phyloP scores from a whole-genome alignment of 371 early-diverging fungal genomes.

The Rhizopus arrhizus region DNA sequence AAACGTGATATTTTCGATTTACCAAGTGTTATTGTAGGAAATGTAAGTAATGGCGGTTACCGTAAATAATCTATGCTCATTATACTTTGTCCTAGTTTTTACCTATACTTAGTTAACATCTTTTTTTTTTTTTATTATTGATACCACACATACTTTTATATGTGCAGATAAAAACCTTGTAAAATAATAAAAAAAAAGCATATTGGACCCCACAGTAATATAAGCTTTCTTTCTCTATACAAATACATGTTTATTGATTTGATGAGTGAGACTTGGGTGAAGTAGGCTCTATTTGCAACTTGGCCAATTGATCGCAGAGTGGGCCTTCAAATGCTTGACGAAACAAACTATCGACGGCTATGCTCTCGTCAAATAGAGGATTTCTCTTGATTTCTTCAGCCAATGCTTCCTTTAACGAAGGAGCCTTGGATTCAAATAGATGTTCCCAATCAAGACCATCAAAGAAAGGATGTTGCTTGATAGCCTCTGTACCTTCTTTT shows the following conservation, averaged over 20 bases:
- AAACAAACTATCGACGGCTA: not conserved
- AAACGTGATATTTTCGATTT: conserved; percentile 92
- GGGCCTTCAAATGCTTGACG: conserved; percentile 4
- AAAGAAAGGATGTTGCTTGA: conserved; percentile 92
- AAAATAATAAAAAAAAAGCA: too few relatives aligned
- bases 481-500: conserved; percentile 65
- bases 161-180: too few relatives aligned
- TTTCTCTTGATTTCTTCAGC: conserved; percentile 40
- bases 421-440: conserved; percentile 45
- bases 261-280: too few relatives aligned
- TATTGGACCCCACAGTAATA: too few relatives aligned
- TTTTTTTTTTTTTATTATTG: too few relatives aligned
- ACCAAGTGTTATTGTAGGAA: conserved; percentile 84
- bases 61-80: not conserved
- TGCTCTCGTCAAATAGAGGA: conserved; percentile 11
- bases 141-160: too few relatives aligned
- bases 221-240: too few relatives aligned
- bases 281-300: not conserved
- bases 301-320: not conserved
- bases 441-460: conserved; percentile 81
- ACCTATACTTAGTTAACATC: conserved; percentile 45
- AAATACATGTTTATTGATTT: too few relatives aligned
- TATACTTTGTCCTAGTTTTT: conserved; percentile 35
- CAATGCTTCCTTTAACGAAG: conserved; percentile 31
- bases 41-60: conserved; percentile 43